These are phyloP conservation scores for Cadophora luteo-olivacea DNA, from an alignment of 2,329 filamentous ascomycete species.

Conservation along the genomic window DNA sequence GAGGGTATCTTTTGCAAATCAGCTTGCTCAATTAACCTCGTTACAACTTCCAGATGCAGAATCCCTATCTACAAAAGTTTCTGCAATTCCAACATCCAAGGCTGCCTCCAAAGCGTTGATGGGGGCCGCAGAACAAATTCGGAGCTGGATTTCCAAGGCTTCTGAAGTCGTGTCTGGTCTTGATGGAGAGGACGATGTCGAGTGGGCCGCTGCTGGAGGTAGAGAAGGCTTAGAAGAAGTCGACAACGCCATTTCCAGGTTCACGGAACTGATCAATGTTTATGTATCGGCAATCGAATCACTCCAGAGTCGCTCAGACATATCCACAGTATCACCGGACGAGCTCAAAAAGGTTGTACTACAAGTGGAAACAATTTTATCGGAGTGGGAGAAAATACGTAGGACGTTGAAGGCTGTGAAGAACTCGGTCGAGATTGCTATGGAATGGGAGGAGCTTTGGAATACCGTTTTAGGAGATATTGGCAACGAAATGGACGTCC, in stretches of 20 bases:
- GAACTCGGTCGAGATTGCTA: slow-evolving; percentile 90
- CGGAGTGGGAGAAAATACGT: slow-evolving; percentile 85
- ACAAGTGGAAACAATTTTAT: slow-evolving; percentile 88
- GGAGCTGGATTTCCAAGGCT: slow-evolving; percentile 92
- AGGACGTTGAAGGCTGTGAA: slow-evolving; percentile 80
- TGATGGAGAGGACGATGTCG: slow-evolving; percentile 95
- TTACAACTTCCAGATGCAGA: slow-evolving; percentile 87
- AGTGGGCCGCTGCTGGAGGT: slow-evolving; percentile 92
- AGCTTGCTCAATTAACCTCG: slow-evolving; percentile 89
- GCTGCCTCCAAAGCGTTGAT: slow-evolving; percentile 84
- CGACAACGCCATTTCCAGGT: slow-evolving; percentile 77
- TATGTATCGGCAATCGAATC: slow-evolving; percentile 95
- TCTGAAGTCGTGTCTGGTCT: slow-evolving; percentile 86
- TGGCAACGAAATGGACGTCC: slow-evolving; percentile 82
- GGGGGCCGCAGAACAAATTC: slow-evolving; percentile 89
- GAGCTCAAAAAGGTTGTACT: slow-evolving; percentile 78
- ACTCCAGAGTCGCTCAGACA: slow-evolving; percentile 80
- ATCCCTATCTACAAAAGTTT: slow-evolving; percentile 81
- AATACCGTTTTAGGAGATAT: slow-evolving; percentile 92
- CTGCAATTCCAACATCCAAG: slow-evolving; percentile 82
- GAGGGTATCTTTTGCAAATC: slow-evolving; percentile 88
- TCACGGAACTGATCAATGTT: slow-evolving; percentile 88
- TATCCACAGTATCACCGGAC: slow-evolving; percentile 70
- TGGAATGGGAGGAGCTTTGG: slow-evolving; percentile 99
- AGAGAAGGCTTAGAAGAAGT: slow-evolving; percentile 79